Percentiles rank a stretch among this genome's conserved stretches.
phyloP scores from a whole-genome alignment of 306 rosid species.

The Rosa rugosa region DNA sequence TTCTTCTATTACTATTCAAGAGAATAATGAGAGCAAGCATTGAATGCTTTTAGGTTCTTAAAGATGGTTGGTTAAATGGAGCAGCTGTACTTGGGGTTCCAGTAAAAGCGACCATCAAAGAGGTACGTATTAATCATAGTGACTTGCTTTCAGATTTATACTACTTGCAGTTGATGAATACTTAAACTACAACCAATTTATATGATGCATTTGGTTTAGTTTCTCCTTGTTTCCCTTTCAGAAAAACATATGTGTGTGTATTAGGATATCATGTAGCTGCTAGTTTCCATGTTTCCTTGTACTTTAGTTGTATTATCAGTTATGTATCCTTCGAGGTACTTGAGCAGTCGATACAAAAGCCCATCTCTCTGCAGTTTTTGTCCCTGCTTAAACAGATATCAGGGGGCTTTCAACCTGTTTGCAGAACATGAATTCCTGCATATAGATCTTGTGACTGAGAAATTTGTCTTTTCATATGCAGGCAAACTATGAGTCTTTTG shows the following conservation, averaged over 20 bases:
- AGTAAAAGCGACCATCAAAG: slow-evolving; percentile 92
- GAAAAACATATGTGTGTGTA: background rate
- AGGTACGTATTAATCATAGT: slow-evolving; percentile 47
- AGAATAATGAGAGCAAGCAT: slow-evolving; percentile 26
- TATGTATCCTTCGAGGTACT: background rate
- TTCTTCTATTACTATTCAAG: background rate
- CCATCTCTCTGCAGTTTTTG: background rate
- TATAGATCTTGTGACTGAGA: slow-evolving; percentile 18
- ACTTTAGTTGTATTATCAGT: background rate
- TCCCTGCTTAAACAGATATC: background rate
- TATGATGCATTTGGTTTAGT: background rate
- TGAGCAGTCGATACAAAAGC: background rate
- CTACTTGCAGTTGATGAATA: background rate
- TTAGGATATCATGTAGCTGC: background rate
- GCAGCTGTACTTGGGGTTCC: slow-evolving; percentile 98
- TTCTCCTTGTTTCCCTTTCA: background rate
- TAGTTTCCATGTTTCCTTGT: slow-evolving; percentile 4
- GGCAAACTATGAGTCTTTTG: slow-evolving; percentile 81
- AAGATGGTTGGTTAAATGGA: slow-evolving; percentile 76
- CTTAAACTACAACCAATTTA: background rate
- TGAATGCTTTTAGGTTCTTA: slow-evolving; percentile 64
- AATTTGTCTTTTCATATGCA: slow-evolving; percentile 41
- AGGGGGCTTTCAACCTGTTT: background rate
- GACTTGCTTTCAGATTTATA: background rate
- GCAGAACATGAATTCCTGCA: background rate